A percentile compares a stretch with the other conserved stretches of the same genome.
phyloP scores from a whole-genome alignment of 2,329 filamentous ascomycete genomes.

The Phialophora chinensis region DNA sequence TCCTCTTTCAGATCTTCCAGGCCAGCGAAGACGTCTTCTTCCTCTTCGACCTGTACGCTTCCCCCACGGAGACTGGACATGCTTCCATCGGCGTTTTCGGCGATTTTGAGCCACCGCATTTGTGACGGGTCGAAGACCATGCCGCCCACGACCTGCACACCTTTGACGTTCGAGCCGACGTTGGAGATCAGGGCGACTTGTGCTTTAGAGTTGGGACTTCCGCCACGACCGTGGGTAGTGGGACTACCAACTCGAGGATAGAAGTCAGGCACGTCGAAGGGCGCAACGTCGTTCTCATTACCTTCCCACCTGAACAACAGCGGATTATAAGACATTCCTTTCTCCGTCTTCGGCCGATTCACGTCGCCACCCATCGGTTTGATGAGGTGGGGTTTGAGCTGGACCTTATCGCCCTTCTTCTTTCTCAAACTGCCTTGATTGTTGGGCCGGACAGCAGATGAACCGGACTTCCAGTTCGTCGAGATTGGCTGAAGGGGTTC shows the following conservation, averaged over 20 bases:
- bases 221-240: constrained; percentile 23
- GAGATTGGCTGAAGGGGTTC: constrained; percentile 58
- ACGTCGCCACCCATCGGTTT: constrained; percentile 76
- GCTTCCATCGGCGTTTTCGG: constrained; percentile 39
- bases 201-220: constrained; percentile 37
- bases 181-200: constrained; percentile 80
- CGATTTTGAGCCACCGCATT: constrained; percentile 95
- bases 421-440: constrained; percentile 53
- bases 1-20: constrained; percentile 89
- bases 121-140: constrained; percentile 98
- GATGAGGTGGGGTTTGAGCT: constrained; percentile 85
- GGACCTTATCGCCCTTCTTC: constrained; percentile 47
- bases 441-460: constrained; percentile 17
- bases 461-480: constrained; percentile 65
- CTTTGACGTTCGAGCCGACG: constrained; percentile 75
- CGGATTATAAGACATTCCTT: constrained; percentile 97
- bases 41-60: constrained; percentile 74
- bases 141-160: constrained; percentile 91
- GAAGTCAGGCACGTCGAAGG: constrained; percentile 70
- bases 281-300: constrained; percentile 82
- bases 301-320: constrained; percentile 89
- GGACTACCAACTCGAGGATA: constrained; percentile 36
- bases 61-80: constrained; percentile 36
- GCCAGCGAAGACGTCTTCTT: constrained; percentile 92
- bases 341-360: constrained; percentile 83